phyloP scores from a whole-genome alignment of 306 rosid species.

The Gynostemma pentaphyllum region DNA sequence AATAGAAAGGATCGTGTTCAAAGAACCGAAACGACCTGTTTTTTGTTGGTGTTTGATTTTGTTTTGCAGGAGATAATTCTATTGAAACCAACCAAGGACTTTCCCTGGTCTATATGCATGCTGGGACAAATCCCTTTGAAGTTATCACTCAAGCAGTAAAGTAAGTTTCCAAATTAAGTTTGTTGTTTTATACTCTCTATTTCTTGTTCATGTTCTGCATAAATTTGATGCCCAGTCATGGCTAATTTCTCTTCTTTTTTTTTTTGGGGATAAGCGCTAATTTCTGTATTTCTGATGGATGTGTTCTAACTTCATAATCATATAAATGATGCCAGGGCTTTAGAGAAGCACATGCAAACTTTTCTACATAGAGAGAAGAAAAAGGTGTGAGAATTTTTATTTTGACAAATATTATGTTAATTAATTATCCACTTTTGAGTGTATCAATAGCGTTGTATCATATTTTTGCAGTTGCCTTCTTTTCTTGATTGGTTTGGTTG shows the following conservation, averaged over 20 bases:
- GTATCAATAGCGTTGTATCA: conserved; percentile 14
- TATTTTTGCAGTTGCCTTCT: conserved; percentile 59
- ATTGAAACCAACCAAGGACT: conserved; percentile 85
- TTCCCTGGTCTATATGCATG: conserved; percentile 77
- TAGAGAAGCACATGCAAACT: conserved; percentile 74
- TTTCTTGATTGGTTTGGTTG: conserved; percentile 93
- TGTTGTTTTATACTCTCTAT: not conserved
- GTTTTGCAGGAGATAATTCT: conserved; percentile 79
- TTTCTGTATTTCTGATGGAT: no score
- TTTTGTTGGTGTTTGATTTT: conserved; percentile 59
- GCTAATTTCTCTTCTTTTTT: no score
- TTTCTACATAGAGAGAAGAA: conserved; percentile 89
- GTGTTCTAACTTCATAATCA: not conserved
- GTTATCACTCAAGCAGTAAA: conserved; percentile 75
- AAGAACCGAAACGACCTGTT: conserved; percentile 32
- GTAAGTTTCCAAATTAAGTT: conserved; percentile 30
- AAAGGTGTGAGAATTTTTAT: conserved; percentile 29
- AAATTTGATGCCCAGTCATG: not conserved
- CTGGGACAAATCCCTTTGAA: conserved; percentile 91
- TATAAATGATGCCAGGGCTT: conserved; percentile 39
- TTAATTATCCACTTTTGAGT: not conserved
- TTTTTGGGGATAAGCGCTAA: no score
- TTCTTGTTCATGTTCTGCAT: not conserved
- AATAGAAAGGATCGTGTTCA: conserved; percentile 29
- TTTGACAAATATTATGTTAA: not conserved